Base-by-base conservation (phyloP, 2,329 filamentous ascomycete genomes). In the Exophiala sideris region DNA sequence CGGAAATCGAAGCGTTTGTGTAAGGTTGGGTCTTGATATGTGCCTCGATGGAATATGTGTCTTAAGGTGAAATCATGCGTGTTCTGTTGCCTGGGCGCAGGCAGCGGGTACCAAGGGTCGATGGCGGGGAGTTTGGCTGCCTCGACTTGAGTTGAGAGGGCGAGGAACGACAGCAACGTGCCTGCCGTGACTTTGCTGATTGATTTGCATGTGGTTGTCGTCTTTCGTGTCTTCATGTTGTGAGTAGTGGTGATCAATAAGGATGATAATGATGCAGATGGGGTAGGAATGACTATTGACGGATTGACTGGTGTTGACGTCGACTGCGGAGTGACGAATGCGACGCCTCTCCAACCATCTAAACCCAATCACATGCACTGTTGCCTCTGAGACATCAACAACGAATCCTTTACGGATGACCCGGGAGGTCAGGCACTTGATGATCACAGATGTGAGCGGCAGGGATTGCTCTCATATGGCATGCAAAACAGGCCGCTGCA, bases 41-140 rank as follows among this genome's bases (percentile, higher is more conserved):
- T 88, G 54, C 92, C 92, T 73, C 96, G 91, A 69, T 96, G 91
- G 73, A 89, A 94, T 66, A 97, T 86, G 72, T 99, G 92, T 65
- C 90, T 86, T 52, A 99, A 81, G 5, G 80, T 84, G 75, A 64
- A 64, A 40, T 62, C 58, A 39, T 62, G 58, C n/a, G 45, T 55
- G 32, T 56, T 32, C 21, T 53, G 50, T 45, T 52, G 32, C 40
- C 51, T 54, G 7, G 61, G 57, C 40, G 35, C 39, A 21, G 59
- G 59, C n/a, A 58, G 10, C 44, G 60, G 56, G 33, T 57, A 55
- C 53, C 57, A 59, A 42, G 58, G 58, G 41, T 62, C 55, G 54
- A 59, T 59, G 49, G 53, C 54, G 49, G 56, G 54, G 54, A 47
- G 45, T 35, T 46, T 57, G 34, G 45, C 34, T 20, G 60, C 57